These are phyloP conservation scores for Ustilago bromivora DNA, from an alignment of 1,284 basidiomycete genomes.

Conservation along the genomic window DNA sequence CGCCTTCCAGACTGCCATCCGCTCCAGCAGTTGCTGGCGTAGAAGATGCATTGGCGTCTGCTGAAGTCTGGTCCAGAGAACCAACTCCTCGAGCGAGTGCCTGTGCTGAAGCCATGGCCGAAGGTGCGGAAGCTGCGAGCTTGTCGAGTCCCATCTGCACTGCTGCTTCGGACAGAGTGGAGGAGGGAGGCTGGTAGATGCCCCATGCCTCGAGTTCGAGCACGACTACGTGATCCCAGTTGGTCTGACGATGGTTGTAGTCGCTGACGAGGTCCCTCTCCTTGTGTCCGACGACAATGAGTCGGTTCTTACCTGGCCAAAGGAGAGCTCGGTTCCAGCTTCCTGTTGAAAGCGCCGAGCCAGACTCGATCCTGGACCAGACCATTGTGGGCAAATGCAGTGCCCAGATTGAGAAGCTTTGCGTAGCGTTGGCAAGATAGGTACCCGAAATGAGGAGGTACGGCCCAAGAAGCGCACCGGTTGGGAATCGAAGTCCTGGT, in stretches of 20 bases:
- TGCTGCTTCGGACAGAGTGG: constrained; percentile 41
- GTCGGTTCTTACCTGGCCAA: constrained; percentile 57
- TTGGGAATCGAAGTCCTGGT: constrained; percentile 66
- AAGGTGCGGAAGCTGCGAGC: constrained; percentile 48
- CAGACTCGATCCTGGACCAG: constrained; percentile 63
- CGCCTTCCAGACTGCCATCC: constrained; percentile 10
- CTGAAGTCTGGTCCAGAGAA: background rate
- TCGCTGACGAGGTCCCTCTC: constrained; percentile 64
- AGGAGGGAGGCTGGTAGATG: constrained; percentile 60
- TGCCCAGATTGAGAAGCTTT: constrained; percentile 65
- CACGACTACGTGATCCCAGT: constrained; percentile 63
- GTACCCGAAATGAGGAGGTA: constrained; percentile 65
- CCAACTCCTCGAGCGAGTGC: constrained; percentile 19
- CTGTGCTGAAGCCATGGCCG: constrained; percentile 34
- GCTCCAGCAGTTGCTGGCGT: background rate
- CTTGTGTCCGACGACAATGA: constrained; percentile 62
- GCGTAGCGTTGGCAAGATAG: constrained; percentile 65
- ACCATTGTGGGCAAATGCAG: constrained; percentile 61
- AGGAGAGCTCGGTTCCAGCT: constrained; percentile 64
- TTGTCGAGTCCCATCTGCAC: constrained; percentile 59
- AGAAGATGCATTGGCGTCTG: background rate
- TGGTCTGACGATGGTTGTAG: constrained; percentile 67
- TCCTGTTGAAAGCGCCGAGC: constrained; percentile 54
- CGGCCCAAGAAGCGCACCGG: constrained; percentile 56
- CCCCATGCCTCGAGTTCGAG: constrained; percentile 66